These are phyloP conservation scores for Lithohypha guttulata DNA, from an alignment of 2,329 filamentous ascomycete genomes.

Conservation along the genomic window DNA sequence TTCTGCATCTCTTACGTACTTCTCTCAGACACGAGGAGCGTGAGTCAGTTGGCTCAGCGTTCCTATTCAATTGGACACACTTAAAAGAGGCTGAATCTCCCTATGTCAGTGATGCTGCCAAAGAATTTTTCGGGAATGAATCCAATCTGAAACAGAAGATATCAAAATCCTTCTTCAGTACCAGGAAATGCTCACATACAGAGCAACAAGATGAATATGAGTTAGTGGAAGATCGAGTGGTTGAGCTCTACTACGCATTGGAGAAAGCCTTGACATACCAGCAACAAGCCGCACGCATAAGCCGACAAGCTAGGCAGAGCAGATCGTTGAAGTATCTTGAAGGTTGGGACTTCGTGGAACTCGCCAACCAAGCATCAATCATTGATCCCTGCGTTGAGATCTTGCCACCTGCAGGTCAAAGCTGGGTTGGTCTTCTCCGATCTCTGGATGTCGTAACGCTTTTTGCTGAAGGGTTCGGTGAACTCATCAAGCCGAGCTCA, in stretches of 20 bases:
- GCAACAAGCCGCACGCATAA: conserved; percentile 21
- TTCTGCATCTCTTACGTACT: conserved; percentile 30
- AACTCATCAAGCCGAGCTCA: conserved; percentile 20
- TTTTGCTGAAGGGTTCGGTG: conserved; percentile 24
- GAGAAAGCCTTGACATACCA: conserved; percentile 11
- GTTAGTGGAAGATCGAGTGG: neutral
- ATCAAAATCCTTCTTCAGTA: neutral
- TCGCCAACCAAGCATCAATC: conserved; percentile 10
- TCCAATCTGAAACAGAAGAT: conserved; percentile 12
- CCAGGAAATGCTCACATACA: neutral
- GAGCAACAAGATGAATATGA: neutral
- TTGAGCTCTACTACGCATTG: conserved; percentile 14
- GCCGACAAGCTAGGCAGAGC: neutral
- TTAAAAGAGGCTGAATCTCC: conserved; percentile 8
- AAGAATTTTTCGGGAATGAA: conserved; percentile 13
- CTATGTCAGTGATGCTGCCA: conserved; percentile 10
- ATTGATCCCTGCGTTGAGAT: conserved; percentile 18
- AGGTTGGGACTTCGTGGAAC: conserved; percentile 25
- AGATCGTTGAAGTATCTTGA: neutral
- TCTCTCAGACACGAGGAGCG: conserved; percentile 19
- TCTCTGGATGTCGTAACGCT: conserved; percentile 22
- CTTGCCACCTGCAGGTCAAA: conserved; percentile 15
- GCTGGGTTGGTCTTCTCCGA: conserved; percentile 27
- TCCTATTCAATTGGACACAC: conserved; percentile 8
- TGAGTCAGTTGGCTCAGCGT: conserved; percentile 5